A percentile compares a stretch with the other conserved stretches of the same genome.
Evolutionary conservation across 1,139 yeast genomes (phyloP).

Genomic region (Blastobotrys ciferrii): DNA sequence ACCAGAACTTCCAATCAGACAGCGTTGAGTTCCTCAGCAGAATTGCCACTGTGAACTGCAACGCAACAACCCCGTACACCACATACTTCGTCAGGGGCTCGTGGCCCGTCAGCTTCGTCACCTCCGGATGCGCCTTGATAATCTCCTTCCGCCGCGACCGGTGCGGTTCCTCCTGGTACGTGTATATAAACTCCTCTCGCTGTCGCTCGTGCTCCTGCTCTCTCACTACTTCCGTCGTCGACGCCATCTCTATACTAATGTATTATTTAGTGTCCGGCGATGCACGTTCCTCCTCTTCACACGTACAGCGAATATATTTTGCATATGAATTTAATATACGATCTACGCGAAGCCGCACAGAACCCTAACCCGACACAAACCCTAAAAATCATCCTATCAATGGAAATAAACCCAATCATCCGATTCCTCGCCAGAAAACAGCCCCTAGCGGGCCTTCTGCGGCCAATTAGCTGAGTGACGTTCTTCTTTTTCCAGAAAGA

Average conservation of each 20-base stretch:
- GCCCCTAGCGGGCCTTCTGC: too few species aligned
- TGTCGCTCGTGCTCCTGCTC: slow-evolving; percentile 1
- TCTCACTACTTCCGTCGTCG: slow-evolving; percentile 4
- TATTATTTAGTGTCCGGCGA: too few species aligned
- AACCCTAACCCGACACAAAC: too few species aligned
- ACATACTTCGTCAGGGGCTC: slow-evolving; percentile 85
- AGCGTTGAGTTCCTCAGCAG: slow-evolving; percentile 56
- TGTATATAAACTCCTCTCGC: slow-evolving; percentile 62
- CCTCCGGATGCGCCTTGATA: slow-evolving; percentile 72
- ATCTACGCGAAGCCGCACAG: too few species aligned
- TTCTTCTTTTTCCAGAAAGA: too few species aligned
- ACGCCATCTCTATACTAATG: slow-evolving; percentile 1
- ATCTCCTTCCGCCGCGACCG: slow-evolving; percentile 69
- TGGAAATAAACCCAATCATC: too few species aligned
- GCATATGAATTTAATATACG: not conserved
- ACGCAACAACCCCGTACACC: slow-evolving; percentile 57
- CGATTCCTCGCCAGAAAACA: too few species aligned
- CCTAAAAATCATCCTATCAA: too few species aligned
- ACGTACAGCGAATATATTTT: not conserved
- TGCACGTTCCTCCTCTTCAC: too few species aligned
- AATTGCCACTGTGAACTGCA: slow-evolving; percentile 65
- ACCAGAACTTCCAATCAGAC: slow-evolving; percentile 54
- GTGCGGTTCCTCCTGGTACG: slow-evolving; percentile 80
- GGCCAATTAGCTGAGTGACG: too few species aligned
- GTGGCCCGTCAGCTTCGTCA: slow-evolving; percentile 75